phyloP scores from a whole-genome alignment of 768 basidiomycete genomes.

The Boletus edulis region DNA sequence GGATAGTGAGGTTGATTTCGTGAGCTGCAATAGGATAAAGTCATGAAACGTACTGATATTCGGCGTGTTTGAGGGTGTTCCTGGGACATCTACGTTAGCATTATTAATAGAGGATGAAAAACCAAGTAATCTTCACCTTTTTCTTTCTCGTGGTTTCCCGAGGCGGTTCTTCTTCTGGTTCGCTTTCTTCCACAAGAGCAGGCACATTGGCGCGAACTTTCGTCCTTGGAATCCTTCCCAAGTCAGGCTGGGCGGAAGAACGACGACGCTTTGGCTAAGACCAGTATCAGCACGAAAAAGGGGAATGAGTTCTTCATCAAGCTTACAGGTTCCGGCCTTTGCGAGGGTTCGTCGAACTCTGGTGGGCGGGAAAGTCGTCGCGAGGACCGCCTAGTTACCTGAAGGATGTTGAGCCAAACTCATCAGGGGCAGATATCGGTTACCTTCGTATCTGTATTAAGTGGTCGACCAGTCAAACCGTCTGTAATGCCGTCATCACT shows the following conservation, averaged over 20 bases:
- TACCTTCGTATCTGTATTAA: slow-evolving; percentile 51
- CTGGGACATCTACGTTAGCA: slow-evolving; percentile 36
- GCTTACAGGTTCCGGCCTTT: slow-evolving; percentile 58
- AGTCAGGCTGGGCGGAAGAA: slow-evolving; percentile 72
- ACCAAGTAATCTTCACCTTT: slow-evolving; percentile 38
- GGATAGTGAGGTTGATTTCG: neutral
- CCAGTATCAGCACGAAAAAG: slow-evolving; percentile 13
- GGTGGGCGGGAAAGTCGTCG: slow-evolving; percentile 62
- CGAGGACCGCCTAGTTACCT: slow-evolving; percentile 52
- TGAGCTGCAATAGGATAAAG: slow-evolving; percentile 7
- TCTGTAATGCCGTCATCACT: slow-evolving; percentile 84
- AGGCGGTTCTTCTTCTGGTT: slow-evolving; percentile 63
- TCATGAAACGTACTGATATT: slow-evolving; percentile 44
- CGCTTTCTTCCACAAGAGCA: slow-evolving; percentile 67
- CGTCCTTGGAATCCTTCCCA: slow-evolving; percentile 49
- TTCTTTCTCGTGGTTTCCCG: slow-evolving; percentile 64
- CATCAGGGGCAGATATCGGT: slow-evolving; percentile 10
- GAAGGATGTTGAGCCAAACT: slow-evolving; percentile 6
- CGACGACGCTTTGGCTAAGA: slow-evolving; percentile 73
- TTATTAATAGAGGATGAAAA: neutral
- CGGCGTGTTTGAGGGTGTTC: slow-evolving; percentile 54
- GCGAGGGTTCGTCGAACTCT: slow-evolving; percentile 38
- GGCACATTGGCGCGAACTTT: slow-evolving; percentile 39
- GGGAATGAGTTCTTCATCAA: neutral
- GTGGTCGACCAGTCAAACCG: slow-evolving; percentile 73